Conservation (phyloP, 345 rosid genomes). For the Gynandropsis gynandra region DNA sequence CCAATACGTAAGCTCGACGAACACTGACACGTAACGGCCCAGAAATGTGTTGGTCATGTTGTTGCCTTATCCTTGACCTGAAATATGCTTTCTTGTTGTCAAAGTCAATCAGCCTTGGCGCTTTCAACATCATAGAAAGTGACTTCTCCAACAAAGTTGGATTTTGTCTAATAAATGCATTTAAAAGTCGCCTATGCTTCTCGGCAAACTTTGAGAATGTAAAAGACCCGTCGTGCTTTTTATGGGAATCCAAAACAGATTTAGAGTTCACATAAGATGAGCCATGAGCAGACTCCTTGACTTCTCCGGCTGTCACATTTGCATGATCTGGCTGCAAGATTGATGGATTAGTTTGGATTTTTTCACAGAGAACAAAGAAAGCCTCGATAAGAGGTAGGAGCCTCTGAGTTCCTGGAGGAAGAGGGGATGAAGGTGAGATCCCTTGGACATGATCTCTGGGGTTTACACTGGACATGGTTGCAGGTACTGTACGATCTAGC, state of each 20-base stretch:
- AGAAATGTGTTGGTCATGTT: constrained; percentile 78
- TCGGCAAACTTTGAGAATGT: constrained; percentile 86
- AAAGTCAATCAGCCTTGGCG: constrained; percentile 85
- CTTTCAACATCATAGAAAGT: constrained; percentile 87
- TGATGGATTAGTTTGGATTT: constrained; percentile 50
- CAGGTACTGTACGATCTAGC: constrained; percentile 54
- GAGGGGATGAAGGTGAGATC: constrained; percentile 52
- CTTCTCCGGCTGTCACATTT: constrained; percentile 68
- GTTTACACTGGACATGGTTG: constrained; percentile 35
- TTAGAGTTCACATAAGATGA: constrained; percentile 36
- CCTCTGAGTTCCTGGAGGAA: constrained; percentile 92
- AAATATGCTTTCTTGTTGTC: constrained; percentile 93
- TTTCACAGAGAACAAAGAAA: constrained; percentile 89
- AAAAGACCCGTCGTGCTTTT: constrained; percentile 62
- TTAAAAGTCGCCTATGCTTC: constrained; percentile 85
- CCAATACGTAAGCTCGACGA: constrained; percentile 87
- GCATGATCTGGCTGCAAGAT: constrained; percentile 59
- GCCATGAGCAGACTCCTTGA: constrained; percentile 62
- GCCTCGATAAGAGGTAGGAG: constrained; percentile 93
- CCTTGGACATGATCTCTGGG: constrained; percentile 60
- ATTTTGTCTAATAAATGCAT: constrained; percentile 86
- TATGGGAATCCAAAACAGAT: constrained; percentile 49
- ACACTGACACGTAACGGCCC: constrained; percentile 90
- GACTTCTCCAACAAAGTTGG: constrained; percentile 84
- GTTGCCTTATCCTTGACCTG: constrained; percentile 87